Conservation (phyloP, 768 basidiomycete genomes). For the Clathrus columnatus region DNA sequence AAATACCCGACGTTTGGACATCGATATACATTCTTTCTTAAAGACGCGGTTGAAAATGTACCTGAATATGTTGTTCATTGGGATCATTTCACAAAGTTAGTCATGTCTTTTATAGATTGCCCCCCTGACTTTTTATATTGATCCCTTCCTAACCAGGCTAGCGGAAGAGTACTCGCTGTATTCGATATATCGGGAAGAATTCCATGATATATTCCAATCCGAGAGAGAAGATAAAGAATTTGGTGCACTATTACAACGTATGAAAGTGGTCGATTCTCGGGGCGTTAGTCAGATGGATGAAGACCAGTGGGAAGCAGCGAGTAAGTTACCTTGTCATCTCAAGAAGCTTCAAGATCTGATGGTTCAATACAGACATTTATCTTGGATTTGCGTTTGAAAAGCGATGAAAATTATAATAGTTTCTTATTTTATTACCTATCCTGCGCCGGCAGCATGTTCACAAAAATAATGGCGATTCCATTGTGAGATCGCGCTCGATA, state of each 20-base stretch:
- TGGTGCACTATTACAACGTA: slow-evolving; percentile 70
- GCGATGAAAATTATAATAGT: slow-evolving; percentile 28
- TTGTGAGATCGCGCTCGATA: too few relatives aligned
- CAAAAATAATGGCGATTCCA: too few relatives aligned
- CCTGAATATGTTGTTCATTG: slow-evolving; percentile 97
- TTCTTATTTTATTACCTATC: too few relatives aligned
- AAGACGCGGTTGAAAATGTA: slow-evolving; percentile 94
- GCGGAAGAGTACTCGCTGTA: slow-evolving; percentile 74
- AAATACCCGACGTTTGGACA: slow-evolving; percentile 66
- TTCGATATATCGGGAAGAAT: slow-evolving; percentile 75
- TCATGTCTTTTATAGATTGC: slow-evolving; percentile 13
- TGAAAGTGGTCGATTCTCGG: slow-evolving; percentile 83
- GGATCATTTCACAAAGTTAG: slow-evolving; percentile 83
- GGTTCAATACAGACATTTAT: slow-evolving; percentile 65
- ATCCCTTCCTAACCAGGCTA: slow-evolving; percentile 40
- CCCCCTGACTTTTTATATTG: slow-evolving; percentile 9
- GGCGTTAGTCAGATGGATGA: slow-evolving; percentile 91
- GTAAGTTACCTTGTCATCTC: slow-evolving; percentile 41
- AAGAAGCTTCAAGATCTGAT: not conserved
- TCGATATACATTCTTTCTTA: slow-evolving; percentile 87
- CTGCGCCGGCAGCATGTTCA: too few relatives aligned
- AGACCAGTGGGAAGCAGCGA: slow-evolving; percentile 98
- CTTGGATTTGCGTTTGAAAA: slow-evolving; percentile 90
- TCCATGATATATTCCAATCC: slow-evolving; percentile 81
- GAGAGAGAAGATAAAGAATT: slow-evolving; percentile 76